phyloP scores from a whole-genome alignment of 345 rosid species.

The Citrus cavaleriei region DNA sequence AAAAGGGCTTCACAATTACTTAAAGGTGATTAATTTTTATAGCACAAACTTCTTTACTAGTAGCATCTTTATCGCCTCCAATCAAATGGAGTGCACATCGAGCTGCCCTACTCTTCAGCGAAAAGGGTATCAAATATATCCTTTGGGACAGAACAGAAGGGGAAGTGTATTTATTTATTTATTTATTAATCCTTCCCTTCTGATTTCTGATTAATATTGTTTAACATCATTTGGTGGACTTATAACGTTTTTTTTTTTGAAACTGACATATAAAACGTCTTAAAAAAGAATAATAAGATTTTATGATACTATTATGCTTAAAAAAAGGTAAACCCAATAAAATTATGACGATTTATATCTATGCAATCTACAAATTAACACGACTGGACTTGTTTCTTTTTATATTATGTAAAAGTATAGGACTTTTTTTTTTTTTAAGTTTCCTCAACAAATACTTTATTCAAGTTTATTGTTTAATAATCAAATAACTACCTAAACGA shows the following conservation, averaged over 20 bases:
- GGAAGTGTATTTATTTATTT: neutral
- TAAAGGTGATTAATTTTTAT: too few species aligned
- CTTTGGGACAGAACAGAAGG: neutral
- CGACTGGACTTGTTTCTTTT: too few species aligned
- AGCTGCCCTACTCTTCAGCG: neutral
- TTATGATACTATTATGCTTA: neutral
- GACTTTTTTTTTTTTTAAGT: neutral
- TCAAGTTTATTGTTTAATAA: too few species aligned
- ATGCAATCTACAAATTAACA: too few species aligned
- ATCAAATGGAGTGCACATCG: neutral
- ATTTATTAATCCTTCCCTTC: neutral
- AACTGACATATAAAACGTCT: neutral
- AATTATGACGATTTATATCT: neutral
- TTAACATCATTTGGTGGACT: neutral
- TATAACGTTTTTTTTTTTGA: too few species aligned
- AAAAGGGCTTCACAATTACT: too few species aligned
- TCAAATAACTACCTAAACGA: too few species aligned
- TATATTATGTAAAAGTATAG: too few species aligned
- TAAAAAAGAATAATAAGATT: neutral
- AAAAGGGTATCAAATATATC: neutral
- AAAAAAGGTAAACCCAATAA: neutral
- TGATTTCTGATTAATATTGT: neutral
- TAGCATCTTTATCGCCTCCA: neutral
- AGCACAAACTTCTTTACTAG: neutral
- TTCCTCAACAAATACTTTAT: too few species aligned